These are phyloP conservation scores for Fusarium sp. DNA, from an alignment of 2,329 filamentous ascomycete species.

Conservation along the genomic window DNA sequence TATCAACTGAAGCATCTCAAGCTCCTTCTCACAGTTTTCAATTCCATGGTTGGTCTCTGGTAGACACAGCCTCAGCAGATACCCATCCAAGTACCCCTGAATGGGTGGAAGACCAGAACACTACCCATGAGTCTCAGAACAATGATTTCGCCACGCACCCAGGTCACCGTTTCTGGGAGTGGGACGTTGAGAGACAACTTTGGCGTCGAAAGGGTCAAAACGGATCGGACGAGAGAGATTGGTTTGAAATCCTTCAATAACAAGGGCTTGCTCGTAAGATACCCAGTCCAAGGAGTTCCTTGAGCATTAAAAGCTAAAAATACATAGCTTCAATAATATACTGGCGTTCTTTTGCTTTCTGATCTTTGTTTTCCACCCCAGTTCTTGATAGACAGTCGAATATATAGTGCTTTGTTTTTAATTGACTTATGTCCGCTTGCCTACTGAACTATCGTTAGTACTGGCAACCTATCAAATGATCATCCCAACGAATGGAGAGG, in stretches of 20 bases:
- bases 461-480: background rate
- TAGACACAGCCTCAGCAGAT: background rate
- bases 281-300: background rate
- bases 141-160: slow-evolving; percentile 18
- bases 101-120: background rate
- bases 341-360: background rate
- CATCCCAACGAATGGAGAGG: background rate
- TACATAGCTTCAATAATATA: background rate
- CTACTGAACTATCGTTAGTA: background rate
- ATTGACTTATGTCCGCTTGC: background rate
- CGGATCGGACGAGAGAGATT: slow-evolving; percentile 9
- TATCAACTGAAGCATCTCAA: background rate
- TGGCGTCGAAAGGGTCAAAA: slow-evolving; percentile 10
- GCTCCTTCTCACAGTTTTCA: background rate
- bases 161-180: slow-evolving; percentile 15
- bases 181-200: slow-evolving; percentile 15
- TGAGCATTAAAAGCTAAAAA: background rate
- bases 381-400: background rate
- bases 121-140: background rate
- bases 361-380: background rate
- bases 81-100: background rate
- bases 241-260: slow-evolving; percentile 19
- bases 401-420: background rate
- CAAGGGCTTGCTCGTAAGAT: background rate
- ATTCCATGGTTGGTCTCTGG: background rate